phyloP scores from a whole-genome alignment of 345 rosid genomes.

The Erodium maritimum region DNA sequence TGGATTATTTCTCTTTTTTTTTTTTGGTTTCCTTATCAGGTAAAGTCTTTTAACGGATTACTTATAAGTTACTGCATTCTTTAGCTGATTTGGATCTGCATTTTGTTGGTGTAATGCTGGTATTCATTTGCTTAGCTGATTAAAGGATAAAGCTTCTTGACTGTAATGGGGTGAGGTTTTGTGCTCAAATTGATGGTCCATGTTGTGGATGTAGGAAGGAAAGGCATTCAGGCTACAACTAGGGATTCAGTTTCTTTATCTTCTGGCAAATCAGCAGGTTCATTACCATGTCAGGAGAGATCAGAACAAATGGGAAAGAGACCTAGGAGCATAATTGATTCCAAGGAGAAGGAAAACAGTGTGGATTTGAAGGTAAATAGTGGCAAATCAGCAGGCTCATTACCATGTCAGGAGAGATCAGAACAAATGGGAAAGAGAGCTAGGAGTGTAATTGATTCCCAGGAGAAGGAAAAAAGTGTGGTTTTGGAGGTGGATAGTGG shows the following conservation, averaged over 20 bases:
- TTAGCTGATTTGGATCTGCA: too few species aligned
- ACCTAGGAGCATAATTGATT: conserved; percentile 8
- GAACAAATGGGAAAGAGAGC: conserved; percentile 5
- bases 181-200: background rate
- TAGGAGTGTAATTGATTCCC: conserved; percentile 2
- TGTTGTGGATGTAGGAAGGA: conserved; percentile 8
- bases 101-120: too few species aligned
- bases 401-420: conserved; percentile 3
- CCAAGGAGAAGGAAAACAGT: conserved; percentile 6
- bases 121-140: too few species aligned
- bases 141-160: too few species aligned
- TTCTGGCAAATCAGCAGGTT: conserved; percentile 12
- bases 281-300: conserved; percentile 2
- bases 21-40: too few species aligned
- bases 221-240: conserved; percentile 5
- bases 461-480: conserved; percentile 10
- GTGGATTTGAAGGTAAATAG: too few species aligned
- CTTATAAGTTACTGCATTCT: too few species aligned
- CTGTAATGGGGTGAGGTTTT: too few species aligned
- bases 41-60: too few species aligned
- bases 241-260: conserved; percentile 6
- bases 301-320: background rate
- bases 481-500: too few species aligned
- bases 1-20: too few species aligned
- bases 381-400: conserved; percentile 8